These are phyloP conservation scores for Favolaschia claudopus DNA, from an alignment of 768 basidiomycete species.

Conservation along the genomic window DNA sequence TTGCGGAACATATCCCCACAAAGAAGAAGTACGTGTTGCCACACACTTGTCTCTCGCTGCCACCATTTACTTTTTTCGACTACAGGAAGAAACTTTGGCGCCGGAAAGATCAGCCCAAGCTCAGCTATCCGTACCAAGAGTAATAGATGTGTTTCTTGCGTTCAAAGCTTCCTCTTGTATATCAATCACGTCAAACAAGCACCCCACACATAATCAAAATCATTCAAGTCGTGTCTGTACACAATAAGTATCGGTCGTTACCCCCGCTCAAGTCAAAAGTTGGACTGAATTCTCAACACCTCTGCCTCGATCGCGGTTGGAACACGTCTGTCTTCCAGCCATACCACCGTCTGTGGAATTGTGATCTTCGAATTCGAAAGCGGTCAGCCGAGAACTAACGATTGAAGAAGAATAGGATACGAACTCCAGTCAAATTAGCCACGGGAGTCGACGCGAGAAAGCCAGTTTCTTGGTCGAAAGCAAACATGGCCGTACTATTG, in stretches of 20 bases:
- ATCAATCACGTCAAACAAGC: too few relatives aligned
- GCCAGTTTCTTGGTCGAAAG: slow-evolving; percentile 13
- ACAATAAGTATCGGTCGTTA: too few relatives aligned
- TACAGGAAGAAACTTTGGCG: slow-evolving; percentile 91
- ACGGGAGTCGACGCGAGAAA: slow-evolving; percentile 13
- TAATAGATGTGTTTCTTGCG: too few relatives aligned
- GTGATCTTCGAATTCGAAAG: neutral
- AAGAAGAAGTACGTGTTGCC: slow-evolving; percentile 96
- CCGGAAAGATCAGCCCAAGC: slow-evolving; percentile 84
- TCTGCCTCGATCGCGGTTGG: slow-evolving; percentile 10
- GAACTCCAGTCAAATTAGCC: slow-evolving; percentile 15
- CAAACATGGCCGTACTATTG: slow-evolving; percentile 19
- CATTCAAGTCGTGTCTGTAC: too few relatives aligned
- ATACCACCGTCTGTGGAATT: slow-evolving; percentile 17
- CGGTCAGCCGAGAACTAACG: too few relatives aligned
- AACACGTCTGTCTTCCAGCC: slow-evolving; percentile 7
- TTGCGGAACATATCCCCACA: slow-evolving; percentile 80
- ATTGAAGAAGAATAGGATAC: neutral
- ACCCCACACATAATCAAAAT: too few relatives aligned
- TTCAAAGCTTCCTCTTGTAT: too few relatives aligned
- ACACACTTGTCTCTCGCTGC: neutral
- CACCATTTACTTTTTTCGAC: neutral
- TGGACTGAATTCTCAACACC: too few relatives aligned
- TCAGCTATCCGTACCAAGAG: slow-evolving; percentile 91
- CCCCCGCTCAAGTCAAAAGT: too few relatives aligned